Base-by-base conservation (phyloP, 2,329 filamentous ascomycete genomes). In the Phyllosticta citriasiana region DNA sequence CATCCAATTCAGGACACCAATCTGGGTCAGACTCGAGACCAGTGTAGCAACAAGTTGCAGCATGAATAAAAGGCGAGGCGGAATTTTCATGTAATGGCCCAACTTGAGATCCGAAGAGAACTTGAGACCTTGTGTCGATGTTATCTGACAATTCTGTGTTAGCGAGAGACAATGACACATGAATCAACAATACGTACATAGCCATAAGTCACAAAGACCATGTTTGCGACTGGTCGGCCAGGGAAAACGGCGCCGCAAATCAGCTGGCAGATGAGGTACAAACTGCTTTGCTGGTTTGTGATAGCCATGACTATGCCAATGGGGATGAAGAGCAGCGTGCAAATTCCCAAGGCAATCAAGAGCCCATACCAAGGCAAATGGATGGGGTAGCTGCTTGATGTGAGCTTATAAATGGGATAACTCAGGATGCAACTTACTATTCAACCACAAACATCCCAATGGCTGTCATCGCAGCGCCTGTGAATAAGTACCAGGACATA, bases 241-340 rank as follows among this genome's bases (percentile, higher is more conserved):
- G 90, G 90, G 71, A 95, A 95, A 16, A 91, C 80, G 57, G 83
- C 85, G 59, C 91, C 91, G 65, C 89, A 93, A 65, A 94, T 86
- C 62, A 95, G 82, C 73, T 94, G 90, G 72, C 89, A 93, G 67
- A 94, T 89, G 40, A 94, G 81, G 71, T 93, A 94, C 66, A 93
- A 89, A 72, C 87, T 90, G 73, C 86, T 90, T 73, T 94, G 89
- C 71, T 93, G 89, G 72, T 94, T 95, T 9, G 91, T 95, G 66
- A 95, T 90, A 16, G 90, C 91, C 88, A 94, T 95, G 68, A 96
- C 88, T 70, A 95, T 94, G 63, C 91, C 91, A 65, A 94, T 93
- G 10, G 91, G 91, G 63, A 96, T 90, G 76, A 95, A 95, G 63
- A 95, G 87, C 60, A 93, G 74, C 22, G 86, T 85, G 63, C 89